Evolutionary conservation across 768 basidiomycete genomes (phyloP).

Genomic region (Dacryopinax primogenitus): DNA sequence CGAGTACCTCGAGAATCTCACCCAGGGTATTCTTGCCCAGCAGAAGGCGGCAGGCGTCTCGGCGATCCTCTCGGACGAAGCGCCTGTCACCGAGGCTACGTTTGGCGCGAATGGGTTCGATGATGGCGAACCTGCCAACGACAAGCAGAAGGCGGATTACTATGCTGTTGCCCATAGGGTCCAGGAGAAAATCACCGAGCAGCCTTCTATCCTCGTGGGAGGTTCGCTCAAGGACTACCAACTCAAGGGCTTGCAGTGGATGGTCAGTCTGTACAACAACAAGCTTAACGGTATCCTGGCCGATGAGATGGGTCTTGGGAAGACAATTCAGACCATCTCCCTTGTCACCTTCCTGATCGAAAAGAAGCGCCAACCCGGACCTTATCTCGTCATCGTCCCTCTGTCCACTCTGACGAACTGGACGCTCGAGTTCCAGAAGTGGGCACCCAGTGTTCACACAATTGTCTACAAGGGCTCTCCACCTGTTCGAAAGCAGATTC

Average conservation of each 20-base stretch:
- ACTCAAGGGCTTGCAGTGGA: slow-evolving; percentile 31
- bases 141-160: slow-evolving; percentile 32
- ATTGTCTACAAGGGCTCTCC: slow-evolving; percentile 91
- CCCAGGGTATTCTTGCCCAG: slow-evolving; percentile 31
- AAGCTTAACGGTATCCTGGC: slow-evolving; percentile 31
- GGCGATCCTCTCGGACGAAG: slow-evolving; percentile 21
- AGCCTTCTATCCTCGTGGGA: slow-evolving; percentile 21
- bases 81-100: slow-evolving; percentile 30
- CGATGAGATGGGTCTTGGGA: slow-evolving; percentile 63
- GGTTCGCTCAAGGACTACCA: slow-evolving; percentile 31
- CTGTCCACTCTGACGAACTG: slow-evolving; percentile 95
- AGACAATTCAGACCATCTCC: slow-evolving; percentile 90
- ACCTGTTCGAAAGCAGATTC: slow-evolving; percentile 60
- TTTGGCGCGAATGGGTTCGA: slow-evolving; percentile 26
- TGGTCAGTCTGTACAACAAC: slow-evolving; percentile 32
- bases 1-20: slow-evolving; percentile 33
- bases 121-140: slow-evolving; percentile 26
- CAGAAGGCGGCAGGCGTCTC: slow-evolving; percentile 29
- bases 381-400: slow-evolving; percentile 90
- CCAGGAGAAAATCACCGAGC: slow-evolving; percentile 30
- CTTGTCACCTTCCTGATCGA: slow-evolving; percentile 93
- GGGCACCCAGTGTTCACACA: slow-evolving; percentile 72
- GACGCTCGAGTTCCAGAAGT: slow-evolving; percentile 90
- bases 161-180: slow-evolving; percentile 34
- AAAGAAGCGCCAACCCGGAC: slow-evolving; percentile 72